A percentile compares a stretch with the other conserved stretches of the same genome.
Conservation (phyloP, 495 filamentous ascomycete genomes). For the Penicillium goetzii region DNA sequence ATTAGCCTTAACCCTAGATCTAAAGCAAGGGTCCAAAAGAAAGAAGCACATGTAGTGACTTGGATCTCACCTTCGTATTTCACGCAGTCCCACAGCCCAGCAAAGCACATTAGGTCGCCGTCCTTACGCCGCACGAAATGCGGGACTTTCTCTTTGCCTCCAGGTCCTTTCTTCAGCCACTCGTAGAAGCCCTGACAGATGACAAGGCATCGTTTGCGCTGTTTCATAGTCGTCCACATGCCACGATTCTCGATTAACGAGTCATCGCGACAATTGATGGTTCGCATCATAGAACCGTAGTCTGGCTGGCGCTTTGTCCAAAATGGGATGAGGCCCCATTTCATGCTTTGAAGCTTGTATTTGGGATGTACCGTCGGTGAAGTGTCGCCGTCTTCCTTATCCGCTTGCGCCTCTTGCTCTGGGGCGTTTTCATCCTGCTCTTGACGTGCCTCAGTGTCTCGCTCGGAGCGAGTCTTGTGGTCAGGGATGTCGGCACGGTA, state of each 20-base stretch:
- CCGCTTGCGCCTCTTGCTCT: not conserved
- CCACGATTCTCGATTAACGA: conserved; percentile 74
- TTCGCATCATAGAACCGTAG: conserved; percentile 76
- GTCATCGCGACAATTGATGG: conserved; percentile 95
- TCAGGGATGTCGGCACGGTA: conserved; percentile 77
- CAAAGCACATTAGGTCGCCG: conserved; percentile 82
- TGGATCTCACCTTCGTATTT: conserved; percentile 66
- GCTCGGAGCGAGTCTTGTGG: conserved; percentile 35
- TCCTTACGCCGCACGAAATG: conserved; percentile 82
- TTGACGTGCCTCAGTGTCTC: conserved; percentile 4
- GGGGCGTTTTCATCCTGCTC: not conserved
- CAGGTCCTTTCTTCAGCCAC: conserved; percentile 81
- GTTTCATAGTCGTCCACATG: conserved; percentile 93
- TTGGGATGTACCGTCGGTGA: conserved; percentile 37
- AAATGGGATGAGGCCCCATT: conserved; percentile 90
- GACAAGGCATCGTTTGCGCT: conserved; percentile 82
- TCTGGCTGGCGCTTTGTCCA: conserved; percentile 85
- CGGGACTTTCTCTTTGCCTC: conserved; percentile 77
- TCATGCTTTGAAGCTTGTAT: conserved; percentile 89
- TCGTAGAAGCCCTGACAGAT: conserved; percentile 94
- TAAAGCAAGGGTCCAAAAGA: not conserved
- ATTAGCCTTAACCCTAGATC: not conserved
- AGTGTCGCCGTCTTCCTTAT: not conserved
- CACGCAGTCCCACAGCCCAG: conserved; percentile 90
- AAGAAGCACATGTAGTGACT: not conserved